phyloP scores from a whole-genome alignment of 768 basidiomycete species.

The Ramaria sp. region DNA sequence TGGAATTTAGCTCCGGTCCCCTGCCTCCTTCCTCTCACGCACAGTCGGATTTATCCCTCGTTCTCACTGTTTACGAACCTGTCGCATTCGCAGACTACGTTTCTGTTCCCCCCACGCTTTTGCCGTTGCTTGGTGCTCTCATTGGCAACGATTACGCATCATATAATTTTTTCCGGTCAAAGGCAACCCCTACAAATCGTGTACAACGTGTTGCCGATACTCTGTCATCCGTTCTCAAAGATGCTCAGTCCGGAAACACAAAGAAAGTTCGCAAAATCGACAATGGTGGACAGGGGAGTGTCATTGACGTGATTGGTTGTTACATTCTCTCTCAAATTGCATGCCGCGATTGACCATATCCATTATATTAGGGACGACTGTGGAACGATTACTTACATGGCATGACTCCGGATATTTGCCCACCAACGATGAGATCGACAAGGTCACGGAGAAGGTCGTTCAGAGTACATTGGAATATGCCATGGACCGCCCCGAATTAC shows the following conservation, averaged over 20 bases:
- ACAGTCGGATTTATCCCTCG: conserved; percentile 28
- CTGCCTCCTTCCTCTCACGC: neutral
- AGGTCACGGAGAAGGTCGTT: conserved; percentile 56
- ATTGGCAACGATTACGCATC: conserved; percentile 67
- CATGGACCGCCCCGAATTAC: conserved; percentile 40
- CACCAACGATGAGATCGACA: conserved; percentile 38
- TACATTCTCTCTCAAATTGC: neutral
- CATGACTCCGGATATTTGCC: conserved; percentile 1
- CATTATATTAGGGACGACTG: neutral
- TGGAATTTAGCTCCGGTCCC: neutral
- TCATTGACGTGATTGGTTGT: conserved; percentile 11
- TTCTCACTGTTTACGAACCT: conserved; percentile 52
- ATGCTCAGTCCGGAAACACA: conserved; percentile 6
- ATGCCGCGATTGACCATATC: neutral
- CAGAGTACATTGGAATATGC: conserved; percentile 71
- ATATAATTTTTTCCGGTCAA: conserved; percentile 7
- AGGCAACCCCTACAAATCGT: neutral
- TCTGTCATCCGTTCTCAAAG: conserved; percentile 3
- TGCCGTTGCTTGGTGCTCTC: conserved; percentile 69
- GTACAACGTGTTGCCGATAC: conserved; percentile 3
- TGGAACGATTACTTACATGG: conserved; percentile 5
- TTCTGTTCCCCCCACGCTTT: conserved; percentile 53
- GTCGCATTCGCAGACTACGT: conserved; percentile 50
- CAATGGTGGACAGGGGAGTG: conserved; percentile 1
- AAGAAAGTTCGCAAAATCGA: conserved; percentile 8